Conservation (phyloP, 495 filamentous ascomycete species). For the Pyrenopolyporus hunteri region DNA sequence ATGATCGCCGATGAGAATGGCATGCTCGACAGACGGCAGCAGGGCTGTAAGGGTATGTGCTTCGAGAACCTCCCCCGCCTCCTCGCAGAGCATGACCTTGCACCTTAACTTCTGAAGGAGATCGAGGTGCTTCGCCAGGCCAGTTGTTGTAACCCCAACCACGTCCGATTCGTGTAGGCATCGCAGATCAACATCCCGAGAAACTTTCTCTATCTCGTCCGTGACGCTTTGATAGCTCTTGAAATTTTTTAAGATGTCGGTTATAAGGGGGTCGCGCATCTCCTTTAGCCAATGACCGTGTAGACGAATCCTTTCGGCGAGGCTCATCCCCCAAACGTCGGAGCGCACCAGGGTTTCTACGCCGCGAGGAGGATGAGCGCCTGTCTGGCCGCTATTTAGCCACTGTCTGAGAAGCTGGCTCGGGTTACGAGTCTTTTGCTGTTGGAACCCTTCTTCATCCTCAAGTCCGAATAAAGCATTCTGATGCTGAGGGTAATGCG, state of each 20-base stretch:
- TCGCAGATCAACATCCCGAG: conserved; percentile 58
- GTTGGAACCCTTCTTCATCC: conserved; percentile 32
- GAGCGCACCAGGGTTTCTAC: conserved; percentile 4
- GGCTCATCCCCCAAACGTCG: conserved; percentile 40
- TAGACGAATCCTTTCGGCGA: conserved; percentile 41
- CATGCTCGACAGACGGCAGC: conserved; percentile 72
- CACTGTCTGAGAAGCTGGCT: conserved; percentile 29
- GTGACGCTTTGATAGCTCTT: conserved; percentile 45
- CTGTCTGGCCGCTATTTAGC: conserved; percentile 2
- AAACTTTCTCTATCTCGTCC: conserved; percentile 43
- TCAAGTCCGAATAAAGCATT: conserved; percentile 40
- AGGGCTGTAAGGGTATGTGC: conserved; percentile 71
- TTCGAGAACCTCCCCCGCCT: conserved; percentile 80
- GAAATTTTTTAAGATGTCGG: conserved; percentile 42
- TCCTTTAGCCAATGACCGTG: conserved; percentile 57
- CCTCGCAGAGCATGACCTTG: conserved; percentile 78
- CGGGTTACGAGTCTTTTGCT: conserved; percentile 19
- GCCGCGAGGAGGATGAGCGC: conserved; percentile 3
- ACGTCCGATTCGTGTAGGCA: conserved; percentile 62
- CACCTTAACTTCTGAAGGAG: conserved; percentile 63
- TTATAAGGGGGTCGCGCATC: conserved; percentile 44
- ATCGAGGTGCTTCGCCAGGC: conserved; percentile 68
- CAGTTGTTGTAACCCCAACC: conserved; percentile 79
- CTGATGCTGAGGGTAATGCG: conserved; percentile 12
- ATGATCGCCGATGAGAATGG: conserved; percentile 80